These are phyloP conservation scores for Hygrophorus pudorinus DNA, from an alignment of 768 basidiomycete species.

Conservation along the genomic window DNA sequence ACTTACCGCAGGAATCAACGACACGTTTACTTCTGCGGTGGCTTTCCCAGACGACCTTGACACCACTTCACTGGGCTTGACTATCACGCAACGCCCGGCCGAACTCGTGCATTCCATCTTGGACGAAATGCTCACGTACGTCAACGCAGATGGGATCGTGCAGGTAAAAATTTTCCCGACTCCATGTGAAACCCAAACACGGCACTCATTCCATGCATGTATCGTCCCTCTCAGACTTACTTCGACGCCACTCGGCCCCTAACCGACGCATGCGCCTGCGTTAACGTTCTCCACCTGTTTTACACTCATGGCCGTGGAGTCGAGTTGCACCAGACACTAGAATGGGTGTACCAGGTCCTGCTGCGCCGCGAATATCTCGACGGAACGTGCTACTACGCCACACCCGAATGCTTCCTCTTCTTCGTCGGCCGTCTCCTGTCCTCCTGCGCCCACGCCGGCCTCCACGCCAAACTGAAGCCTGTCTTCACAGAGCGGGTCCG, in stretches of 20 bases:
- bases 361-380: slow-evolving; percentile 42
- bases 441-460: slow-evolving; percentile 21
- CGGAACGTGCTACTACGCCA: slow-evolving; percentile 46
- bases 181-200: too few species aligned
- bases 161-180: slow-evolving; percentile 22
- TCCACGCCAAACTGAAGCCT: slow-evolving; percentile 65
- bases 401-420: slow-evolving; percentile 42
- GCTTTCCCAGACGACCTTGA: slow-evolving; percentile 47
- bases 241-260: slow-evolving; percentile 41
- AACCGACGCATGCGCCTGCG: slow-evolving; percentile 43
- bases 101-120: slow-evolving; percentile 32
- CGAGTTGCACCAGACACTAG: slow-evolving; percentile 32
- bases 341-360: slow-evolving; percentile 42
- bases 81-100: slow-evolving; percentile 25
- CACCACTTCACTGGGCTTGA: slow-evolving; percentile 46
- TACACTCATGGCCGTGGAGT: slow-evolving; percentile 37
- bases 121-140: slow-evolving; percentile 47
- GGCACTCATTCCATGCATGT: too few species aligned
- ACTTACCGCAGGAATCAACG: slow-evolving; percentile 20
- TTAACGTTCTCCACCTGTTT: slow-evolving; percentile 40
- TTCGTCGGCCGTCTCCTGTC: slow-evolving; percentile 37
- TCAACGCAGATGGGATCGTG: slow-evolving; percentile 40
- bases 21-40: slow-evolving; percentile 33
- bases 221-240: slow-evolving; percentile 33
- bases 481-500: slow-evolving; percentile 75